A percentile compares a stretch with the other conserved stretches of the same genome.
These are phyloP conservation scores for Calonectria montana DNA, from an alignment of 2,329 filamentous ascomycete species.

Conservation along the genomic window DNA sequence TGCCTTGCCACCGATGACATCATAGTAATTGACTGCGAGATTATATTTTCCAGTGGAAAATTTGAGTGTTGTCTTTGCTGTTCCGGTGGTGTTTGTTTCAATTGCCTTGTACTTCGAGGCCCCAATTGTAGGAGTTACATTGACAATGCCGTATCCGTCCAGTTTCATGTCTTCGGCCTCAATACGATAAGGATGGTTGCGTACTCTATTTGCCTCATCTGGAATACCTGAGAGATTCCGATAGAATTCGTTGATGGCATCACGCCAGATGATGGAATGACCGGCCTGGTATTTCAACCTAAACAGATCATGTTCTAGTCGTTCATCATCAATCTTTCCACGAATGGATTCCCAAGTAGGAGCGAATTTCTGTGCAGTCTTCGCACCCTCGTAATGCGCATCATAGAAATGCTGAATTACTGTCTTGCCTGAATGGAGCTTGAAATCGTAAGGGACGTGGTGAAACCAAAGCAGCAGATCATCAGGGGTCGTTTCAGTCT, in stretches of 20 bases:
- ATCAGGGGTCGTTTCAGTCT: constrained; percentile 72
- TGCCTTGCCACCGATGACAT: constrained; percentile 68
- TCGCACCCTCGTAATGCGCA: constrained; percentile 69
- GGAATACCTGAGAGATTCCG: constrained; percentile 65
- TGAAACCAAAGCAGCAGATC: constrained; percentile 80
- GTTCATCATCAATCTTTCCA: constrained; percentile 68
- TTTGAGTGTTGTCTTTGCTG: not conserved
- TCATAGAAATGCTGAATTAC: constrained; percentile 77
- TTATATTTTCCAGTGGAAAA: constrained; percentile 57
- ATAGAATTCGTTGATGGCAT: constrained; percentile 75
- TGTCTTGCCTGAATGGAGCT: constrained; percentile 71
- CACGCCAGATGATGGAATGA: constrained; percentile 77
- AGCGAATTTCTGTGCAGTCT: constrained; percentile 69
- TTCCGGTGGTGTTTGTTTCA: constrained; percentile 8
- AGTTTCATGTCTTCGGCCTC: constrained; percentile 76
- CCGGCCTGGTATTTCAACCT: constrained; percentile 74
- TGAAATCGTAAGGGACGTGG: constrained; percentile 75
- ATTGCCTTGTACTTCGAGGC: constrained; percentile 61
- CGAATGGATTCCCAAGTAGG: constrained; percentile 64
- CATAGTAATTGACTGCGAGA: constrained; percentile 75
- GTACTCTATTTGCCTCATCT: constrained; percentile 67
- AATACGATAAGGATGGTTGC: constrained; percentile 72
- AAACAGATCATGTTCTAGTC: constrained; percentile 69
- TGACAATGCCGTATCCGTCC: constrained; percentile 64
- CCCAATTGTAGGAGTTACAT: constrained; percentile 68